phyloP scores from a whole-genome alignment of 2,329 filamentous ascomycete genomes.

The Tolypocladium album region DNA sequence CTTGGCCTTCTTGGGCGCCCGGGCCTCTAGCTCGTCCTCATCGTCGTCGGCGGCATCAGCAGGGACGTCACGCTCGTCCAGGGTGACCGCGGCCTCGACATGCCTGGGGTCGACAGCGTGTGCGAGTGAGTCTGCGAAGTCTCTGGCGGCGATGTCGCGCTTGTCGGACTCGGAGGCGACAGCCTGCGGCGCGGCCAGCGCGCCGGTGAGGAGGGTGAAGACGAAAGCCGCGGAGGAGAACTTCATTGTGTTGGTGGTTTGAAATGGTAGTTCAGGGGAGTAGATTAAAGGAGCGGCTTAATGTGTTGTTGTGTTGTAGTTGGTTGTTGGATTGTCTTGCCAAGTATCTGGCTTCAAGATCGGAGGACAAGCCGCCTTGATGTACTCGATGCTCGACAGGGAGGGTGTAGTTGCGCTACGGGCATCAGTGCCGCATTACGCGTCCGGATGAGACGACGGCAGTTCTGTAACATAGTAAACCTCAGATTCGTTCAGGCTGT shows the following conservation, averaged over 20 bases:
- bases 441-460: background rate
- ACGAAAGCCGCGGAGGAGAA: conserved; percentile 1
- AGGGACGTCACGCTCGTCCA: background rate
- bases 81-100: background rate
- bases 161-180: background rate
- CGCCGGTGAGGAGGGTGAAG: conserved; percentile 4
- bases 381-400: background rate
- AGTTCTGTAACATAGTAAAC: background rate
- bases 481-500: background rate
- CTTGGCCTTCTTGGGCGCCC: background rate
- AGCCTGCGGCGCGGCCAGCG: conserved; percentile 3
- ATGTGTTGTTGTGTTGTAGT: background rate
- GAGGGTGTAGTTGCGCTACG: background rate
- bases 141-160: background rate
- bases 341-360: background rate
- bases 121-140: background rate
- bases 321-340: background rate
- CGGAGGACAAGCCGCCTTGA: background rate
- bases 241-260: conserved; percentile 2
- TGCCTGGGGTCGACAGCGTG: background rate
- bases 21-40: background rate
- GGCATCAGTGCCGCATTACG: background rate
- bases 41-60: background rate
- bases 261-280: background rate
- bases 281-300: background rate